Conservation (phyloP, 257 asterid genomes). For the Apocynum venetum region DNA sequence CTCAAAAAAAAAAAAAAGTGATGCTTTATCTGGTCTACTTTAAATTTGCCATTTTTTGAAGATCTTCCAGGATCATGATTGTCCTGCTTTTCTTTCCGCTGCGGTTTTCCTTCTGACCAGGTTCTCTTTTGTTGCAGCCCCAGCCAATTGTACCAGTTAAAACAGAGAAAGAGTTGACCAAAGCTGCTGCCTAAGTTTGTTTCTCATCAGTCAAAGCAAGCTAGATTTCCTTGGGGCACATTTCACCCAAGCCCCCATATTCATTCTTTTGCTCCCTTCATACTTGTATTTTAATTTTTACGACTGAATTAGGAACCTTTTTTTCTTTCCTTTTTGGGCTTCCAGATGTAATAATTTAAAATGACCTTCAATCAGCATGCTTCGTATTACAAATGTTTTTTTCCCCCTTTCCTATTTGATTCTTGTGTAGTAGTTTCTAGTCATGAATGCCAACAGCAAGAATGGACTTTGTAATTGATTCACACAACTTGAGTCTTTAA, state of each 20-base stretch:
- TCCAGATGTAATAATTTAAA: not conserved
- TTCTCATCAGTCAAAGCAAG: not conserved
- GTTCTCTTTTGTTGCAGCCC: constrained; percentile 46
- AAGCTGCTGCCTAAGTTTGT: constrained; percentile 28
- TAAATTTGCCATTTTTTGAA: not conserved
- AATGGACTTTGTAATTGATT: too few relatives aligned
- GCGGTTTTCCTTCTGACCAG: not conserved
- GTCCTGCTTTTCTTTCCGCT: not conserved
- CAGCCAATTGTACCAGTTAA: constrained; percentile 21
- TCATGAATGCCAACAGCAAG: too few relatives aligned
- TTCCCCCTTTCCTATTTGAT: not conserved
- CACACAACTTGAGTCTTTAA: too few relatives aligned
- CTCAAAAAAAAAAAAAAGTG: not conserved
- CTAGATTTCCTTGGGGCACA: not conserved
- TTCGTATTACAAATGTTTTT: not conserved
- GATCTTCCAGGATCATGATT: not conserved
- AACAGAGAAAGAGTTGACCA: constrained; percentile 38
- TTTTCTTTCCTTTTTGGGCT: not conserved
- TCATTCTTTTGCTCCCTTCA: not conserved
- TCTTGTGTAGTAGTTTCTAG: not conserved
- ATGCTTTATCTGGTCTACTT: not conserved
- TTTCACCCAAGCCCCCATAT: not conserved
- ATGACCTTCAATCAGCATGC: not conserved
- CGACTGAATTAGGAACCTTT: not conserved
- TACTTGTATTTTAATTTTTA: not conserved